These are phyloP conservation scores for Liquidambar formosana DNA, from an alignment of 164 flowering plant species.

Conservation along the genomic window DNA sequence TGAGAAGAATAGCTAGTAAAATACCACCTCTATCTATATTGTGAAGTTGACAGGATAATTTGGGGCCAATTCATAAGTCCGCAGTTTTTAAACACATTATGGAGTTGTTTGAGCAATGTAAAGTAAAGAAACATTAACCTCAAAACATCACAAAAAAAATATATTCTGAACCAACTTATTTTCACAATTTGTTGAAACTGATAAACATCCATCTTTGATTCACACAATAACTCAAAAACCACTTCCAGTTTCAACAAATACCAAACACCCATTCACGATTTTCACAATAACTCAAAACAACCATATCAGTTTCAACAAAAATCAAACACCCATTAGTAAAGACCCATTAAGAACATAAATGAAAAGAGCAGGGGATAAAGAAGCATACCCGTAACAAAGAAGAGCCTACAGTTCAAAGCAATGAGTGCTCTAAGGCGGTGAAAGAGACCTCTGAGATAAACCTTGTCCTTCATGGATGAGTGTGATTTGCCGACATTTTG, in stretches of 20 bases:
- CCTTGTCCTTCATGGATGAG: conserved; percentile 50
- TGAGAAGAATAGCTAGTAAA: not conserved
- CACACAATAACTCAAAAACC: too few species aligned
- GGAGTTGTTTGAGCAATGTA: not conserved
- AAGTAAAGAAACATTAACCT: not conserved
- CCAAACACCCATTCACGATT: not conserved
- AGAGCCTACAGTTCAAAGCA: conserved; percentile 82
- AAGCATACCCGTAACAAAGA: conserved; percentile 73
- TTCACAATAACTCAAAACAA: not conserved
- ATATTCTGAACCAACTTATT: not conserved
- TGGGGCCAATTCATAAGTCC: not conserved
- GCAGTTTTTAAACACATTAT: not conserved
- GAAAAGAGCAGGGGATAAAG: not conserved
- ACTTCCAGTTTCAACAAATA: too few species aligned
- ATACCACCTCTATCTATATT: not conserved
- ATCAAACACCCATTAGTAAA: not conserved
- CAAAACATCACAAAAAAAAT: not conserved
- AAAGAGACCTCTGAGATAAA: conserved; percentile 71
- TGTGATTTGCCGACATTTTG: conserved; percentile 57
- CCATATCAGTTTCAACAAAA: not conserved
- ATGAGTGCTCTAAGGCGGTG: conserved; percentile 94
- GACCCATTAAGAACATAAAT: not conserved
- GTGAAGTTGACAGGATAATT: not conserved
- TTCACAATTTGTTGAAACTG: not conserved
- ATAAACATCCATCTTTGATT: too few species aligned